Percentiles rank a stretch among this genome's conserved stretches.
phyloP scores from a whole-genome alignment of 257 asterid genomes.

The Dorcoceras hygrometricum region DNA sequence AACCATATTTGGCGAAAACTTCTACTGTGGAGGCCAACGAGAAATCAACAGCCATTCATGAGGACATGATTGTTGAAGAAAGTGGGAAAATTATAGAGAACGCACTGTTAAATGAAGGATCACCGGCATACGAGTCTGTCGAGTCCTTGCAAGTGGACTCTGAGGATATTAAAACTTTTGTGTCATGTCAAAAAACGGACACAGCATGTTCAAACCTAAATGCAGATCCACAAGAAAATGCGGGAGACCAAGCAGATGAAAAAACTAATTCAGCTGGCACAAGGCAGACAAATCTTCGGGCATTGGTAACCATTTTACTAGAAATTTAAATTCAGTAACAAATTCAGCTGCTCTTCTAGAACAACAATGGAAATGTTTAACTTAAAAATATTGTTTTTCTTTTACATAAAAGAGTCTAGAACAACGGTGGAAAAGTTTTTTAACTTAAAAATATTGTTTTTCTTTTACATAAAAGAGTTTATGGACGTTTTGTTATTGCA shows the following conservation, averaged over 20 bases:
- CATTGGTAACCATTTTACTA: conserved; percentile 18
- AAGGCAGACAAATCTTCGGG: conserved; percentile 26
- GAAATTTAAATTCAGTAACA: neutral
- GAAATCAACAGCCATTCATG: conserved; percentile 13
- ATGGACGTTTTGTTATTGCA: neutral
- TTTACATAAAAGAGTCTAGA: neutral
- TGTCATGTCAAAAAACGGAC: conserved; percentile 4
- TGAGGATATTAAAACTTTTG: conserved; percentile 13
- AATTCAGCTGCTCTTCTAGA: neutral
- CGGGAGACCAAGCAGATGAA: conserved; percentile 13
- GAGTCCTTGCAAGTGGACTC: conserved; percentile 26
- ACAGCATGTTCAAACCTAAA: conserved; percentile 14
- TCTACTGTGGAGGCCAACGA: neutral
- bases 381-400: neutral
- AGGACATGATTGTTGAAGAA: conserved; percentile 15
- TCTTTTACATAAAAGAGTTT: neutral
- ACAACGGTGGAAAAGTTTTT: neutral
- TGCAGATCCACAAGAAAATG: conserved; percentile 17
- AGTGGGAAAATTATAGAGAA: conserved; percentile 6
- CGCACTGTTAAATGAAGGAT: conserved; percentile 24
- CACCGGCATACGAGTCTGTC: neutral
- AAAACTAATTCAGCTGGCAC: conserved; percentile 16
- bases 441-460: no score
- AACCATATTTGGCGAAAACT: conserved; percentile 15
- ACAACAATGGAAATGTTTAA: neutral